Percentiles rank a stretch among this genome's conserved stretches.
Evolutionary conservation across 805 yeast species (phyloP).

Genomic region (Candida easanensis): DNA sequence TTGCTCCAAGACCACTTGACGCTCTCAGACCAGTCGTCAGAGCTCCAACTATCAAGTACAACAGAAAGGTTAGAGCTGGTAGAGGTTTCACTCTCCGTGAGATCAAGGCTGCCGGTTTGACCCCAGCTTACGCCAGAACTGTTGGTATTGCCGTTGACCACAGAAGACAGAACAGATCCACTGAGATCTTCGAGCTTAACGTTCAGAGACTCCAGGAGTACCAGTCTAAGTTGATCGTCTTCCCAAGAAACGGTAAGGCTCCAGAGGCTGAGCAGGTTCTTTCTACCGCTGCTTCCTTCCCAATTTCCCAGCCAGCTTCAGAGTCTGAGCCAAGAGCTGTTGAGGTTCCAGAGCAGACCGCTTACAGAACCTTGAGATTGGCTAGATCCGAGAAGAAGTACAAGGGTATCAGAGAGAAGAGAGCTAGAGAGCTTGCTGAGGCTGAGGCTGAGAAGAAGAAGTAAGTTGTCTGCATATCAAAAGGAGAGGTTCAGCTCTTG

Average conservation of each 20-base stretch:
- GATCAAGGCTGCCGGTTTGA: slow-evolving; percentile 95
- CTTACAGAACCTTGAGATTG: slow-evolving; percentile 91
- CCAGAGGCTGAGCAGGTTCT: slow-evolving; percentile 77
- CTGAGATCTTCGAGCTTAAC: slow-evolving; percentile 91
- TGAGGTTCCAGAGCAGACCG: slow-evolving; percentile 60
- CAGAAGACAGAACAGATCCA: slow-evolving; percentile 98
- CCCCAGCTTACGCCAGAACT: slow-evolving; percentile 95
- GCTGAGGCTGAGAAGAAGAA: slow-evolving; percentile 99
- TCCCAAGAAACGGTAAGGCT: slow-evolving; percentile 87
- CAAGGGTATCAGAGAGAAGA: slow-evolving; percentile 96
- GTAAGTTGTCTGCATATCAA: slow-evolving; percentile 42
- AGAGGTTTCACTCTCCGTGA: slow-evolving; percentile 98
- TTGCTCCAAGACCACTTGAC: slow-evolving; percentile 98
- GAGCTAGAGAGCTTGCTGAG: slow-evolving; percentile 95
- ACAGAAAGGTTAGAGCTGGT: slow-evolving; percentile 99
- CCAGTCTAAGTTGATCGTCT: slow-evolving; percentile 92
- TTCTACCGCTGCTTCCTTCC: slow-evolving; percentile 79
- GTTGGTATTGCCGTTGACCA: slow-evolving; percentile 98
- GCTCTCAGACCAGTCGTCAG: slow-evolving; percentile 96
- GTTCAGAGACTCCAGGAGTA: slow-evolving; percentile 96
- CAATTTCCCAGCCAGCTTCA: slow-evolving; percentile 74
- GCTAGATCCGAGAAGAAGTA: slow-evolving; percentile 94
- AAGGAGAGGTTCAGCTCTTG: neutral
- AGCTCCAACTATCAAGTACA: slow-evolving; percentile 98
- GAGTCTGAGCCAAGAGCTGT: slow-evolving; percentile 89